Percentiles rank a stretch among this genome's conserved stretches.
These are phyloP conservation scores for Begonia fuchsioides DNA, from an alignment of 306 rosid species.

Conservation along the genomic window DNA sequence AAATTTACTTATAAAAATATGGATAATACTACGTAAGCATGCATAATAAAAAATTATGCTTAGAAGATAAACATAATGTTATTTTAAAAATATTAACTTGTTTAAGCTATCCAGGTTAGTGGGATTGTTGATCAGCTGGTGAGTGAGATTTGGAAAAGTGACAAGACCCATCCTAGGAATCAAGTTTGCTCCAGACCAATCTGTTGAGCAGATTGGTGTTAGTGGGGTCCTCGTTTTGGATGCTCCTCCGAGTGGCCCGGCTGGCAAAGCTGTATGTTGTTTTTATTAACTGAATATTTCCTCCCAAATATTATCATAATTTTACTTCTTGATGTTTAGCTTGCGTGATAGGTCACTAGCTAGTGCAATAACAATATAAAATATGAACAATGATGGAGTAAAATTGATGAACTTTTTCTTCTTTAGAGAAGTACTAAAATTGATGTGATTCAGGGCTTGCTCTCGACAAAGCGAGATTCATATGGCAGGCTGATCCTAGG, in stretches of 20 bases:
- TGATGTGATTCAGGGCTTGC: slow-evolving; percentile 41
- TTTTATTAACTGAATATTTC: neutral
- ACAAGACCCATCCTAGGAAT: slow-evolving; percentile 96
- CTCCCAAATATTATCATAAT: too few species aligned
- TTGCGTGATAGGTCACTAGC: neutral
- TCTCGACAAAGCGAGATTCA: slow-evolving; percentile 71
- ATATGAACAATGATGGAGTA: too few species aligned
- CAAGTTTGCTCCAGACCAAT: slow-evolving; percentile 98
- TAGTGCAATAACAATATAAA: too few species aligned
- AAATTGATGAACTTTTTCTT: too few species aligned
- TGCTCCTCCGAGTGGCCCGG: slow-evolving; percentile 88
- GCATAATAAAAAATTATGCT: too few species aligned
- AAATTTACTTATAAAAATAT: too few species aligned
- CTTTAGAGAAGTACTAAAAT: too few species aligned
- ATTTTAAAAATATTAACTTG: neutral
- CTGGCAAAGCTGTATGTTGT: slow-evolving; percentile 75
- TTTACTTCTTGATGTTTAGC: too few species aligned
- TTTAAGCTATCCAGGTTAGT: slow-evolving; percentile 35
- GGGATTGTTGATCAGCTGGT: slow-evolving; percentile 96
- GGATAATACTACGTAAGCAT: too few species aligned
- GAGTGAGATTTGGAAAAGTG: slow-evolving; percentile 91
- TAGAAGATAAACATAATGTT: too few species aligned
- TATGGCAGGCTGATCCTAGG: slow-evolving; percentile 94
- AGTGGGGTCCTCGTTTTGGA: slow-evolving; percentile 96
- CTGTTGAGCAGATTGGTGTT: slow-evolving; percentile 90